A percentile compares a stretch with the other conserved stretches of the same genome.
These are phyloP conservation scores for Glycine latifolia DNA, from an alignment of 306 rosid genomes.

Conservation along the genomic window DNA sequence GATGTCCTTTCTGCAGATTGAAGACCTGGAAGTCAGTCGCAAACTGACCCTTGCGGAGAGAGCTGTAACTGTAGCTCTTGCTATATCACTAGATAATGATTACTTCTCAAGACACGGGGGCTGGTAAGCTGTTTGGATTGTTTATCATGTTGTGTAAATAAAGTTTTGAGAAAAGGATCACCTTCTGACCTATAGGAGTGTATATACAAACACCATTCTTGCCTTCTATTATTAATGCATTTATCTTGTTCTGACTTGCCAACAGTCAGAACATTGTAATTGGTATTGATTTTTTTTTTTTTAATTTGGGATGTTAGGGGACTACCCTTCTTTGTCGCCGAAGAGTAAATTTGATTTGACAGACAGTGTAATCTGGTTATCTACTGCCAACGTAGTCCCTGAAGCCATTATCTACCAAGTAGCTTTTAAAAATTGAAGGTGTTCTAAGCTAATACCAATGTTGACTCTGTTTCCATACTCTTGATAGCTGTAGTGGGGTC, in stretches of 20 bases:
- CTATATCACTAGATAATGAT: constrained; percentile 96
- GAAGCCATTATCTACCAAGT: constrained; percentile 44
- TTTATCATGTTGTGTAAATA: constrained; percentile 35
- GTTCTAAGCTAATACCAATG: constrained; percentile 27
- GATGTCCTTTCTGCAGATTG: constrained; percentile 59
- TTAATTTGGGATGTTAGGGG: constrained; percentile 60
- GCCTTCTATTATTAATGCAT: background rate
- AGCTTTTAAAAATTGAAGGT: constrained; percentile 18
- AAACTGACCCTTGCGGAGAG: constrained; percentile 80
- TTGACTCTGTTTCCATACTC: constrained; percentile 15
- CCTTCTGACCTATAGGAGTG: constrained; percentile 22
- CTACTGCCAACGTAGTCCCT: constrained; percentile 33
- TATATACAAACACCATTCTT: constrained; percentile 2
- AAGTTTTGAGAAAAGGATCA: constrained; percentile 2
- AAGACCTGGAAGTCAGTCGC: constrained; percentile 82
- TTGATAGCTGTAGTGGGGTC: background rate
- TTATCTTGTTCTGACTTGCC: constrained; percentile 38
- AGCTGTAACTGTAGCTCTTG: constrained; percentile 96
- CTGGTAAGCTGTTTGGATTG: constrained; percentile 67
- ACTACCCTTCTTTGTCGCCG: constrained; percentile 63
- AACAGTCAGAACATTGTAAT: constrained; percentile 40
- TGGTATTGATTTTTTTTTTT: constrained; percentile 19
- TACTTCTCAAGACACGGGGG: constrained; percentile 96
- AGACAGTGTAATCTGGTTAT: constrained; percentile 28
- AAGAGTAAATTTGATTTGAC: constrained; percentile 58